These are phyloP conservation scores for Colletotrichum sansevieriae DNA, from an alignment of 2,329 filamentous ascomycete species.

Conservation along the genomic window DNA sequence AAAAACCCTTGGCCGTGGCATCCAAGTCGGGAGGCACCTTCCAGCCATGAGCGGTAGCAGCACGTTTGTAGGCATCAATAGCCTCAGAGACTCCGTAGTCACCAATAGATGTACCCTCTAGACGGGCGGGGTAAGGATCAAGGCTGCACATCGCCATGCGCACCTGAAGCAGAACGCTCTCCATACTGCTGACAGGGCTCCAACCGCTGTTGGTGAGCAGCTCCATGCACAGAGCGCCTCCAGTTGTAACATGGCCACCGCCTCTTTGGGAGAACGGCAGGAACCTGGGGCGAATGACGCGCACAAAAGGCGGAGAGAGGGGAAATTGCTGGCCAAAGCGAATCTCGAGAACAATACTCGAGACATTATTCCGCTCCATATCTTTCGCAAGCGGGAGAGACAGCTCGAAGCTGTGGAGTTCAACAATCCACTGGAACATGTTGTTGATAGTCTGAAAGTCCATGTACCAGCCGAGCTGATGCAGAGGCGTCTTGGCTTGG, in stretches of 20 bases:
- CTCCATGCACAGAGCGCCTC: conserved; percentile 88
- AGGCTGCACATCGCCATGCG: conserved; percentile 78
- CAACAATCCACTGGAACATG: conserved; percentile 91
- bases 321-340: conserved; percentile 85
- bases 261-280: conserved; percentile 78
- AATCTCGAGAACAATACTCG: conserved; percentile 83
- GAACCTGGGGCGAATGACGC: conserved; percentile 85
- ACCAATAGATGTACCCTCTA: conserved; percentile 51
- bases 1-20: conserved; percentile 53
- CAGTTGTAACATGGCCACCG: conserved; percentile 86
- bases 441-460: conserved; percentile 76
- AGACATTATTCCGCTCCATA: conserved; percentile 72
- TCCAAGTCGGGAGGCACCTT: conserved; percentile 73
- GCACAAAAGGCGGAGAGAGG: conserved; percentile 84
- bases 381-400: conserved; percentile 79
- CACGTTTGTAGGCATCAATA: conserved; percentile 71
- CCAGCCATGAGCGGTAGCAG: conserved; percentile 79
- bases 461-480: conserved; percentile 87
- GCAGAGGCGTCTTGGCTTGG: conserved; percentile 71
- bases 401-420: conserved; percentile 84
- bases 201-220: conserved; percentile 87
- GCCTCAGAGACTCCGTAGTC: conserved; percentile 81
- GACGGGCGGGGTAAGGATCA: conserved; percentile 79
- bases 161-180: conserved; percentile 85
- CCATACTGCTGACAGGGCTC: conserved; percentile 79